Evolutionary conservation across 1,284 basidiomycete genomes (phyloP), one percentile per base, ranked within the genome.

Genomic region (Prillingera fragicola): DNA sequence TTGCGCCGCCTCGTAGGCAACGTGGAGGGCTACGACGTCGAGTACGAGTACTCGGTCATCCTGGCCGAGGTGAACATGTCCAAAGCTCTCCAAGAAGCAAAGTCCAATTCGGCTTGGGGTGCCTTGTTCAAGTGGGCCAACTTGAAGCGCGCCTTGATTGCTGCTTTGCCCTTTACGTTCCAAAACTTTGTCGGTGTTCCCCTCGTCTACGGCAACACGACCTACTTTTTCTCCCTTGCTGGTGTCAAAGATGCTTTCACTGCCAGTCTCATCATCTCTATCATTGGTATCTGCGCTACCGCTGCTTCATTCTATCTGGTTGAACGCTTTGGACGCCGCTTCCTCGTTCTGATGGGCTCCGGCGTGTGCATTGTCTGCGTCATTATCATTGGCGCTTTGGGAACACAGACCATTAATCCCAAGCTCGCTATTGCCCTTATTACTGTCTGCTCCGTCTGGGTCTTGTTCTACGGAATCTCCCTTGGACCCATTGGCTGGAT

Each of bases 321-420:
- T 45, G 62, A 67, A 33, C 53, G 59, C 8, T 60, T 63, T 43
- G 67, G 69, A 5, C 62, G 71, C 21, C 60, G 71, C 24, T 58
- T 64, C 1, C 43, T 69, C 3, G 56, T 72, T 12, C 53, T 72
- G 18, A 50, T 39, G 21, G 67, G 62, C 21, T 26, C 6, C 5
- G 44, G 57, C 5, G 55, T 63, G 41, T 63, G 64, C 60, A 54
- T 56, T 23, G 52, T 57, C 33, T 38, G 52, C 12, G 59, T 69
- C 34, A 54, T 70, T 42, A 52, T 65, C 40, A 54, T 58, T 38
- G 67, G 63, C 23, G 57, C 47, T n/a, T 52, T 69, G 26, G 63
- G 63, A 2, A 58, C 56, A 35, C 43, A 59, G 8, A 12, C 17
- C 2, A 38, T 26, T 28, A 45, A 35, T 1, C 14, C 36, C 19